These are phyloP conservation scores for Talaromyces sp. DNA, from an alignment of 2,329 filamentous ascomycete species.

Conservation along the genomic window DNA sequence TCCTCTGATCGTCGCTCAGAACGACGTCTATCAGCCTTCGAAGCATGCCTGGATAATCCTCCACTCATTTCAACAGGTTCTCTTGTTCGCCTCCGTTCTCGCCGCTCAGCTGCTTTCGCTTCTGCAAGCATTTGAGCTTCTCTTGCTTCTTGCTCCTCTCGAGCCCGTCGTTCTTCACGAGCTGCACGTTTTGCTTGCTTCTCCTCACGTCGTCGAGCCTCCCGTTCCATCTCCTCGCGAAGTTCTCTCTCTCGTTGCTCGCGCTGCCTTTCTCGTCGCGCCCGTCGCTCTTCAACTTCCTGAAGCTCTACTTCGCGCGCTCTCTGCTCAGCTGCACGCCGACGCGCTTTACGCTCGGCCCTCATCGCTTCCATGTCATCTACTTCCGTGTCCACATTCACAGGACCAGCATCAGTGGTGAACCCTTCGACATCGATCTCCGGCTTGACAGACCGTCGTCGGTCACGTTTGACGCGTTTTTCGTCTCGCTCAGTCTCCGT, in stretches of 20 bases:
- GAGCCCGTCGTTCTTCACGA: conserved; percentile 32
- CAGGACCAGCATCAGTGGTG: conserved; percentile 43
- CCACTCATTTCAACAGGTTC: conserved; percentile 30
- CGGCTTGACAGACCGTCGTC: conserved; percentile 39
- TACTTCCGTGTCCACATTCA: conserved; percentile 33
- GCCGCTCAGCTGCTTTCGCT: conserved; percentile 38
- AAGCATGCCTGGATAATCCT: conserved; percentile 23
- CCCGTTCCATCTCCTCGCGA: conserved; percentile 36
- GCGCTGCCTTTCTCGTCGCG: conserved; percentile 52
- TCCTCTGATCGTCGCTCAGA: conserved; percentile 30
- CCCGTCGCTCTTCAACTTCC: conserved; percentile 38
- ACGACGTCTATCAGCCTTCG: conserved; percentile 32
- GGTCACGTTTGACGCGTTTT: conserved; percentile 34
- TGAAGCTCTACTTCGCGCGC: conserved; percentile 31
- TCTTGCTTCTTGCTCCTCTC: conserved; percentile 27
- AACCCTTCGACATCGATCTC: conserved; percentile 51
- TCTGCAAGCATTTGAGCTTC: conserved; percentile 32
- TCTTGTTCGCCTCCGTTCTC: conserved; percentile 38
- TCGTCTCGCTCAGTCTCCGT: conserved; percentile 37
- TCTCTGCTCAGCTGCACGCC: conserved; percentile 34
- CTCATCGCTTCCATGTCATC: conserved; percentile 57
- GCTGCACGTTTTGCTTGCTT: conserved; percentile 33
- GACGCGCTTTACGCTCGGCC: conserved; percentile 58
- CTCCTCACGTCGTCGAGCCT: conserved; percentile 33
- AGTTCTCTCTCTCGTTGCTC: conserved; percentile 38